Base-by-base conservation (phyloP, 2,329 filamentous ascomycete species). In the Aspergillus thermomutatus region DNA sequence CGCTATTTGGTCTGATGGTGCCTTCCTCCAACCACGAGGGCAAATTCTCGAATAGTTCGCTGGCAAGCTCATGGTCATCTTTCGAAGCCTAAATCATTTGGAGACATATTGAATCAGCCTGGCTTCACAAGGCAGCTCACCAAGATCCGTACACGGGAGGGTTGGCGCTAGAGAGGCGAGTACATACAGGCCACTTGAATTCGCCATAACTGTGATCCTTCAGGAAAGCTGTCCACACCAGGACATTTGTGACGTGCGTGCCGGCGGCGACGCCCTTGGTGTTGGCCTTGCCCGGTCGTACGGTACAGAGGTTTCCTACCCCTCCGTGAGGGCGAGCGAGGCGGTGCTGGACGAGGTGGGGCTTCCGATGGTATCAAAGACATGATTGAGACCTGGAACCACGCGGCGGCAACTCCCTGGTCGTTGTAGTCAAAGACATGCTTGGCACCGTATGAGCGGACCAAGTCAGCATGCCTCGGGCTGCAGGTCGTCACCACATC, bases 331-430 rank as follows among this genome's bases (percentile, higher is more conserved):
- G 0, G 73, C 66, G 26, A 65, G 57, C 1, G 73, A 78, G 1
- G 69, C 67, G 3, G 60, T 59, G 1, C 41, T 55, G 0, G 76
- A 79, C 0, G 76, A 77, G 0, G 62, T 65, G 4, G 62, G 46
- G 47, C 69, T 70, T n/a, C 78, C 78, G 50, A 80, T 77, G 0
- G 73, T 77, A 53, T 80, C 77, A 50, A 80, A 77, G 34, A 72
- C 71, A 50, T 77, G 72, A 9, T 63, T 54, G 3, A 79, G 62
- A 1, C 64, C 59, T 1, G 73, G 74, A 2, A 69, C 70, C 4
- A 62, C 64, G 0, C 65, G 54, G 14, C 62, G 10, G 72, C 66
- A 2, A 77, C 74, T 1, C 72, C 47, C 1, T 62, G 54, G 50
- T 77, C 71, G 9, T 67, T 72, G 54, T 80, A 79, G 57, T 80